These are phyloP conservation scores for Ceratocystis smalleyi DNA, from an alignment of 2,329 filamentous ascomycete genomes.

Conservation along the genomic window DNA sequence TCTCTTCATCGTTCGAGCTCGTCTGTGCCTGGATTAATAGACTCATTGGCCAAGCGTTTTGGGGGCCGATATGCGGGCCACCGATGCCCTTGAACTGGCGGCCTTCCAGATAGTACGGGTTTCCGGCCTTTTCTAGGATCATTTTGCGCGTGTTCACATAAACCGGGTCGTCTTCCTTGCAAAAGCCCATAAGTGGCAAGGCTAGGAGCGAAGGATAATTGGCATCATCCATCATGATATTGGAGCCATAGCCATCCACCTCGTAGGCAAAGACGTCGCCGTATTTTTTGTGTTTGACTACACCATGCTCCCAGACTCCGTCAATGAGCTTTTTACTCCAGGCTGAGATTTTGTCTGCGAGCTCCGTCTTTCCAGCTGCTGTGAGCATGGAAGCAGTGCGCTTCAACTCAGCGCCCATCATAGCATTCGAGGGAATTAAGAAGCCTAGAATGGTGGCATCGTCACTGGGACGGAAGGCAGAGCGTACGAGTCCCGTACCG, in stretches of 20 bases:
- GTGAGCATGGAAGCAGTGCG: constrained; percentile 57
- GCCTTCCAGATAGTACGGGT: constrained; percentile 78
- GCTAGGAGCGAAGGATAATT: constrained; percentile 72
- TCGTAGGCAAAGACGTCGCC: constrained; percentile 75
- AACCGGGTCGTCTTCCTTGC: constrained; percentile 45
- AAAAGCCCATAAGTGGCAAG: constrained; percentile 63
- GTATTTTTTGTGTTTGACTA: constrained; percentile 58
- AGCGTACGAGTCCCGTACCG: constrained; percentile 73
- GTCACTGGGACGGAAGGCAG: constrained; percentile 86
- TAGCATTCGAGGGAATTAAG: constrained; percentile 89
- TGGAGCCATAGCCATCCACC: constrained; percentile 71
- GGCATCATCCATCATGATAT: constrained; percentile 77
- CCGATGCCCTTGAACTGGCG: constrained; percentile 73
- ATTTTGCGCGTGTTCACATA: constrained; percentile 78
- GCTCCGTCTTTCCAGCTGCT: constrained; percentile 37
- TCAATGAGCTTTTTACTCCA: constrained; percentile 50
- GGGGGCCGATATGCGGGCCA: constrained; percentile 62
- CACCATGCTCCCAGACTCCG: constrained; percentile 72
- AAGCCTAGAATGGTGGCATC: constrained; percentile 89
- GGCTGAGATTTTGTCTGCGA: constrained; percentile 40
- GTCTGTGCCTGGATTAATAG: constrained; percentile 85
- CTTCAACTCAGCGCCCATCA: constrained; percentile 81
- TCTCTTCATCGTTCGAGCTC: constrained; percentile 67
- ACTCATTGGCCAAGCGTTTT: constrained; percentile 94
- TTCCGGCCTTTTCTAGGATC: constrained; percentile 58